Conservation (phyloP, 305 asterid species). For the Plantago coronopus region DNA sequence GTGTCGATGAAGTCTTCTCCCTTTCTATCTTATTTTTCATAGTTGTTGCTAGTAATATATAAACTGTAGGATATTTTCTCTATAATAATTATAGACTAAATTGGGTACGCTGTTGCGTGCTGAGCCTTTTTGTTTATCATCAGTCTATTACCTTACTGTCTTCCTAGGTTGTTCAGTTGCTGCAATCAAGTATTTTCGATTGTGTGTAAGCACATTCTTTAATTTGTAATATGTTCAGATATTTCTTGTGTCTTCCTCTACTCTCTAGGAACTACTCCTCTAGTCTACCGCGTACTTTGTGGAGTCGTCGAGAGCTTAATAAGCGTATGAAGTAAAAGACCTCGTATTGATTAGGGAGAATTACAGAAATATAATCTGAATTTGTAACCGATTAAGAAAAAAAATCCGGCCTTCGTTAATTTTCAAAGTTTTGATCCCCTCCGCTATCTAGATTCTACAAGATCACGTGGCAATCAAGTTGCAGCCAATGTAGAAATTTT, state of each 20-base stretch:
- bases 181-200: slow-evolving; percentile 31
- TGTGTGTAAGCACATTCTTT: slow-evolving; percentile 38
- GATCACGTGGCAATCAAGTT: too few relatives aligned
- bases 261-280: too few relatives aligned
- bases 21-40: slow-evolving; percentile 27
- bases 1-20: slow-evolving; percentile 30
- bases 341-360: too few relatives aligned
- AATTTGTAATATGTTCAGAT: slow-evolving; percentile 29
- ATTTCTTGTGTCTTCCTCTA: slow-evolving; percentile 6
- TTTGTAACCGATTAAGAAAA: too few relatives aligned
- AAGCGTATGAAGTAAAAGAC: too few relatives aligned
- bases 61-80: slow-evolving; percentile 29
- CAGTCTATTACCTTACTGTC: slow-evolving; percentile 9
- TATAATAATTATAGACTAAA: slow-evolving; percentile 36
- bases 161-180: slow-evolving; percentile 27
- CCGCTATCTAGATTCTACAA: too few relatives aligned
- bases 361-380: too few relatives aligned
- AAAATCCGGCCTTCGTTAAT: too few relatives aligned
- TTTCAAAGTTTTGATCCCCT: too few relatives aligned
- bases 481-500: background rate
- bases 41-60: slow-evolving; percentile 22
- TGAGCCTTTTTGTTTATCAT: slow-evolving; percentile 39
- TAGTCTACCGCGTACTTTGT: too few relatives aligned
- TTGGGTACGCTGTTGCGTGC: slow-evolving; percentile 36
- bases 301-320: too few relatives aligned